Conservation (phyloP, 23 red algal species). For the Gracilaria domingensis region DNA sequence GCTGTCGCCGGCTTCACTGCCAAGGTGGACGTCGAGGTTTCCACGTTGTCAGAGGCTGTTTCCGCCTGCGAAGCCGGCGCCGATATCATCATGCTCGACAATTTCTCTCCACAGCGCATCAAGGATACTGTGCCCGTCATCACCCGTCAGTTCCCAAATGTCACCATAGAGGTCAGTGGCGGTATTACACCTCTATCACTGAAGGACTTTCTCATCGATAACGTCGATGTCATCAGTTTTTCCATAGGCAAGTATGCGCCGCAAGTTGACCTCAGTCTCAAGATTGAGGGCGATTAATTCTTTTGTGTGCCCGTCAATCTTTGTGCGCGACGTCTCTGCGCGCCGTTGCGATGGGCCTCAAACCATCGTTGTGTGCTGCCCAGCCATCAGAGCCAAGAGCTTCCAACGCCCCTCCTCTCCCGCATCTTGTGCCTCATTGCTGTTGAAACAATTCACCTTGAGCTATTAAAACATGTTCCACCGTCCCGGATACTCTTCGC, state of each 20-base stretch:
- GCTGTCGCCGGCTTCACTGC: conserved; percentile 81
- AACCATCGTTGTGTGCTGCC: background rate
- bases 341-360: background rate
- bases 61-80: conserved; percentile 79
- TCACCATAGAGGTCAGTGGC: conserved; percentile 86
- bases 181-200: conserved; percentile 64
- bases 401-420: too few relatives aligned
- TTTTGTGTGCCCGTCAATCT: background rate
- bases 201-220: conserved; percentile 55
- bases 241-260: conserved; percentile 71
- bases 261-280: conserved; percentile 86
- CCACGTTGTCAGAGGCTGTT: conserved; percentile 50
- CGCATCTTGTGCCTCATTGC: too few relatives aligned
- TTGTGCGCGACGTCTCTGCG: background rate
- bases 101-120: conserved; percentile 58
- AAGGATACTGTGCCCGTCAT: conserved; percentile 50
- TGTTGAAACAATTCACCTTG: too few relatives aligned
- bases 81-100: conserved; percentile 98
- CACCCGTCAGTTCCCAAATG: conserved; percentile 39
- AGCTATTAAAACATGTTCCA: too few relatives aligned
- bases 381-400: too few relatives aligned
- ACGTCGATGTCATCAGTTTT: conserved; percentile 90
- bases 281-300: conserved; percentile 46
- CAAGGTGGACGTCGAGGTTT: conserved; percentile 93
- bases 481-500: too few relatives aligned